Evolutionary conservation across 805 yeast genomes (phyloP).

Genomic region (Ogataea allantospora): DNA sequence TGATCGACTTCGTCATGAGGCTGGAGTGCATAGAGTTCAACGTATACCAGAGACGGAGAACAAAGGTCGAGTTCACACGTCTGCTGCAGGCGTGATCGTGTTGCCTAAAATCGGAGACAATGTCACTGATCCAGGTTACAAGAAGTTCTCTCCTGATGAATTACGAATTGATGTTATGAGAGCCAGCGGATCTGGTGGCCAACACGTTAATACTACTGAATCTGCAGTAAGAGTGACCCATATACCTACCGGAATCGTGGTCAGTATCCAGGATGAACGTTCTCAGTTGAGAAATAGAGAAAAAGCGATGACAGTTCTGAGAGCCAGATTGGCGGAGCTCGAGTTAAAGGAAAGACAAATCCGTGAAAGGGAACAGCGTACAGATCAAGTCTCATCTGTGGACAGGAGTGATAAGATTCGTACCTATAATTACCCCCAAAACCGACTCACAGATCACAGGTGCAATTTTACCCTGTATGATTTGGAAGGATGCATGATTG

Average conservation of each 20-base stretch:
- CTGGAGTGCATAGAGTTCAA: slow-evolving; percentile 96
- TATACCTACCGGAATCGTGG: slow-evolving; percentile 85
- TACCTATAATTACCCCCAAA: slow-evolving; percentile 91
- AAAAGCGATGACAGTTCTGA: slow-evolving; percentile 77
- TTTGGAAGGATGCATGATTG: slow-evolving; percentile 62
- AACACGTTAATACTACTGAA: slow-evolving; percentile 96
- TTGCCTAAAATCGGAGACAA: slow-evolving; percentile 72
- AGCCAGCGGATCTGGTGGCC: slow-evolving; percentile 97
- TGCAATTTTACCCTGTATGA: slow-evolving; percentile 81
- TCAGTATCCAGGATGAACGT: slow-evolving; percentile 89
- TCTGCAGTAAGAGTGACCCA: slow-evolving; percentile 94
- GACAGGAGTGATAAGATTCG: slow-evolving; percentile 91
- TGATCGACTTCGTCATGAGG: slow-evolving; percentile 71
- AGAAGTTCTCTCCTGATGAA: slow-evolving; percentile 81
- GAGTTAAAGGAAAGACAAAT: slow-evolving; percentile 65
- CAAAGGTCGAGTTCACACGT: slow-evolving; percentile 92
- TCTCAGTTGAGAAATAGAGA: slow-evolving; percentile 95
- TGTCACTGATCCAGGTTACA: slow-evolving; percentile 40
- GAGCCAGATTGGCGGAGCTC: slow-evolving; percentile 80
- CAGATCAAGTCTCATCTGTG: slow-evolving; percentile 82
- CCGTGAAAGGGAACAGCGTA: slow-evolving; percentile 63
- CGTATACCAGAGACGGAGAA: slow-evolving; percentile 90
- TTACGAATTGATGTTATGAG: slow-evolving; percentile 95
- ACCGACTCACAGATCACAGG: slow-evolving; percentile 90
- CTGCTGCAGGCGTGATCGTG: slow-evolving; percentile 94